phyloP scores from a whole-genome alignment of 768 basidiomycete genomes.

The Suillus weaverae region DNA sequence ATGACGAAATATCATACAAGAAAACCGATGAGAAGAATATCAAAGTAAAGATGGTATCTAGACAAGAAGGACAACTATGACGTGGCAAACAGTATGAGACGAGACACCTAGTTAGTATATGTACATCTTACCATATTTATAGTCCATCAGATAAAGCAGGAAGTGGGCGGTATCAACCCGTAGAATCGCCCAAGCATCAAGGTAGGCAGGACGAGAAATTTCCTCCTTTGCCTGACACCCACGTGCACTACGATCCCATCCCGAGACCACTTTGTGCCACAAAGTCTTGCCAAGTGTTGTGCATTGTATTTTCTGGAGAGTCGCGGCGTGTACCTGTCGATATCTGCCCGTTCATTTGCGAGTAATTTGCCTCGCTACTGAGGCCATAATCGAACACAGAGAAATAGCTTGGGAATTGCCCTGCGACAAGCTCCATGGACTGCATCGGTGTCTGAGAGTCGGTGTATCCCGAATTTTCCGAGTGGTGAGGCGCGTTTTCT shows the following conservation, averaged over 20 bases:
- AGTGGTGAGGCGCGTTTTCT: conserved; percentile 19
- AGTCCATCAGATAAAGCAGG: conserved; percentile 14
- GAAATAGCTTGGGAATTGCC: conserved; percentile 67
- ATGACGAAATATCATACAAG: conserved; percentile 16
- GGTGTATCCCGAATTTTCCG: conserved; percentile 16
- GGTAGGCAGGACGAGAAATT: neutral
- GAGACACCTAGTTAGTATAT: conserved; percentile 9
- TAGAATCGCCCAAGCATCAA: neutral
- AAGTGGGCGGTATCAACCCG: conserved; percentile 1
- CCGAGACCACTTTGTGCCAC: conserved; percentile 37
- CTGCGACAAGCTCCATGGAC: conserved; percentile 32
- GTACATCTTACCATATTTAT: conserved; percentile 7
- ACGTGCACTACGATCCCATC: conserved; percentile 8
- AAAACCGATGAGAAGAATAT: conserved; percentile 6
- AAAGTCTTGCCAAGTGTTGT: conserved; percentile 65
- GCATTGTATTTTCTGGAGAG: conserved; percentile 62
- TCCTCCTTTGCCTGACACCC: conserved; percentile 8
- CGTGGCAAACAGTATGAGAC: conserved; percentile 11
- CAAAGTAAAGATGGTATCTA: conserved; percentile 19
- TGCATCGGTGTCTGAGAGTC: conserved; percentile 26
- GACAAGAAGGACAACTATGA: conserved; percentile 5
- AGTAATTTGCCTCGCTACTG: conserved; percentile 25
- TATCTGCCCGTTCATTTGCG: conserved; percentile 40
- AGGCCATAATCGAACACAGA: conserved; percentile 71
- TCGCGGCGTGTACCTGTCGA: conserved; percentile 32